Base-by-base conservation (phyloP, 2,329 filamentous ascomycete genomes). In the Penicillium sp. region DNA sequence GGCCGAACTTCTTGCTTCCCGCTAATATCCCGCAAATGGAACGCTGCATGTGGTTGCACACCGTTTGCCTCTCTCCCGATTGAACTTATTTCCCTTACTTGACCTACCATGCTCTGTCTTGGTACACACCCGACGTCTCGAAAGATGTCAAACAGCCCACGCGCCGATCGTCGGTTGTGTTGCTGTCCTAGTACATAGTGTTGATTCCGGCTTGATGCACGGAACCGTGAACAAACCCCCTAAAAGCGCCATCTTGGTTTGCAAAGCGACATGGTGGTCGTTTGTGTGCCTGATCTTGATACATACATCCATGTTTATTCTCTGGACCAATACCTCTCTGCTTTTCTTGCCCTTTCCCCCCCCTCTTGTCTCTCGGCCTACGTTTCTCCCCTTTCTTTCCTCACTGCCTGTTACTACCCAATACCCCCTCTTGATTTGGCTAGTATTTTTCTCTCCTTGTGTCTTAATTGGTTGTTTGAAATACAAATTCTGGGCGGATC, bases 401-500 rank as follows among this genome's bases (percentile, higher is more conserved):
- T 36, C 36, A 6, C 5, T 49, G 19, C 31, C 19, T 48, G 23
- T 56, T 48, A 29, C 43, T 60, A 52, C 48, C 45, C 55, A 65
- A 66, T 65, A 65, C 63, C 64, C 64, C 58, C 34, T 34, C 39
- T 60, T 60, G 44, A 53, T 50, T 59, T 60, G 63, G 62, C 48
- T 63, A 61, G 63, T 65, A 65, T 61, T 50, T 58, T 57, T 55
- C 57, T 59, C 49, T 61, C 57, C 7, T 60, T 62, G 46, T 53
- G n/a, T 33, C 25, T 54, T 45, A 48, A 53, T 53, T 33, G 25
- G 27, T 56, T 43, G 33, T 55, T 43, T 50, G 25, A 44, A 53
- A 47, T 59, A 52, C 47, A 50, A 43, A 43, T 48, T 11, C n/a
- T 56, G 47, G 49, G 52, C 44, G 38, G 49, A 43, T 47, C 33